Evolutionary conservation across 2,329 filamentous ascomycete species (phyloP).

Genomic region (Ascocoryne sarcoides): DNA sequence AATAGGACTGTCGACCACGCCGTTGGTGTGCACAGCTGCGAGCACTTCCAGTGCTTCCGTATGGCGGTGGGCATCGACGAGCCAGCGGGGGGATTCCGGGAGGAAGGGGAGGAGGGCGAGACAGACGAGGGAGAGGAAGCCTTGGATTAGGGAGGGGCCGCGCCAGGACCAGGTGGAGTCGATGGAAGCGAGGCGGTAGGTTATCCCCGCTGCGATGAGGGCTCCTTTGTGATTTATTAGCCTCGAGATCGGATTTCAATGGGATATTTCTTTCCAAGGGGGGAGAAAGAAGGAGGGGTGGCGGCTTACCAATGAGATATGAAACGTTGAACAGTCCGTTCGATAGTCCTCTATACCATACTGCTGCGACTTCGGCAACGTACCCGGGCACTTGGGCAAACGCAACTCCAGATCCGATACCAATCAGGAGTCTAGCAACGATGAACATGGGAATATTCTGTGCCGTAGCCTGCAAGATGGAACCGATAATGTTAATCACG

Average conservation of each 20-base stretch:
- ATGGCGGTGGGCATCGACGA: conserved; percentile 27
- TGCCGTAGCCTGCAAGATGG: conserved; percentile 17
- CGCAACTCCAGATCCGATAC: conserved; percentile 12
- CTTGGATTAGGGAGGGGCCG: conserved; percentile 25
- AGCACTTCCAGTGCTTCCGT: conserved; percentile 15
- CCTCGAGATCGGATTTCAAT: no score
- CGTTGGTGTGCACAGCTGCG: conserved; percentile 36
- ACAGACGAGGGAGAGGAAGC: conserved; percentile 22
- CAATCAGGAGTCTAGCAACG: conserved; percentile 17
- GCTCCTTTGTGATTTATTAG: no score
- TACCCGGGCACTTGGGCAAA: conserved; percentile 37
- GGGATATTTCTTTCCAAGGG: no score
- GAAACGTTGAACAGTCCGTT: conserved; percentile 34
- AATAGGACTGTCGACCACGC: conserved; percentile 24
- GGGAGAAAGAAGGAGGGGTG: no score
- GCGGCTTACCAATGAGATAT: conserved; percentile 21
- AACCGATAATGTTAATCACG: conserved; percentile 12
- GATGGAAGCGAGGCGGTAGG: conserved; percentile 30
- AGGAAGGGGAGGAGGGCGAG: conserved; percentile 18
- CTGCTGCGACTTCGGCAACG: conserved; percentile 41
- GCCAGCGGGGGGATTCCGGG: conserved; percentile 22
- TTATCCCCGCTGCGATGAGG: conserved; percentile 31
- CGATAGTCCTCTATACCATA: conserved; percentile 36
- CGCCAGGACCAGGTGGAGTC: conserved; percentile 32
- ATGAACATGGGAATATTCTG: conserved; percentile 22